Evolutionary conservation across 73 alveolate genomes (phyloP).

Genomic region (Symbiodinium pilosum): DNA sequence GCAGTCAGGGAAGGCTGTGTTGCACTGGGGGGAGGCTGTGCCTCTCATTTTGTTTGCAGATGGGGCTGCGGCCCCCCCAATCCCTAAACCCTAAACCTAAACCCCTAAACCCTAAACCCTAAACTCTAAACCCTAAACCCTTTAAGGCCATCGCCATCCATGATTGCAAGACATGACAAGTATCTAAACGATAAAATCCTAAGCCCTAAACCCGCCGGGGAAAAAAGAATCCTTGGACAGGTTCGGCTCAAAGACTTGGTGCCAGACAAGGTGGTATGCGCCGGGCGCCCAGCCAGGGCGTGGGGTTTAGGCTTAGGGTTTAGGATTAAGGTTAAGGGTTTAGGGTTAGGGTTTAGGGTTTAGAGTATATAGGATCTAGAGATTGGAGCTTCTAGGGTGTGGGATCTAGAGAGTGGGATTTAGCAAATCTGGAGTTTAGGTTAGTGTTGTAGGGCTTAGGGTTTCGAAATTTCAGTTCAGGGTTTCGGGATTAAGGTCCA

Average conservation of each 20-base stretch:
- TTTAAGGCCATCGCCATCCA: neutral
- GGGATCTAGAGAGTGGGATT: neutral
- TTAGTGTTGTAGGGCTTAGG: too few relatives aligned
- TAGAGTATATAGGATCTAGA: neutral
- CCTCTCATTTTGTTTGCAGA: too few relatives aligned
- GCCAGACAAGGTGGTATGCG: slow-evolving; percentile 25
- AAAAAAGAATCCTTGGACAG: neutral
- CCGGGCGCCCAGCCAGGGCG: neutral
- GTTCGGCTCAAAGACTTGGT: slow-evolving; percentile 1
- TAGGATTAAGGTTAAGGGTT: neutral
- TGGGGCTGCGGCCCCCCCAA: too few relatives aligned
- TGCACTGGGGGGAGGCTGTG: too few relatives aligned
- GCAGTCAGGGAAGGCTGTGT: too few relatives aligned
- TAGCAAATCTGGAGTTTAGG: too few relatives aligned
- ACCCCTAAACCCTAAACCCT: neutral
- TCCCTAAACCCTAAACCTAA: neutral
- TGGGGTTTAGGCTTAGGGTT: neutral
- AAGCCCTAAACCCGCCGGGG: neutral
- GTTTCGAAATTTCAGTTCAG: too few relatives aligned
- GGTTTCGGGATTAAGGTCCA: too few relatives aligned
- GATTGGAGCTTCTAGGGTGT: neutral
- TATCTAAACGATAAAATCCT: neutral
- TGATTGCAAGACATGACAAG: neutral
- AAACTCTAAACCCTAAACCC: neutral
- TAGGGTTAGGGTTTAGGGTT: neutral